phyloP scores from a whole-genome alignment of 192 early-diverging fungal species.

The Coemansia sp. region DNA sequence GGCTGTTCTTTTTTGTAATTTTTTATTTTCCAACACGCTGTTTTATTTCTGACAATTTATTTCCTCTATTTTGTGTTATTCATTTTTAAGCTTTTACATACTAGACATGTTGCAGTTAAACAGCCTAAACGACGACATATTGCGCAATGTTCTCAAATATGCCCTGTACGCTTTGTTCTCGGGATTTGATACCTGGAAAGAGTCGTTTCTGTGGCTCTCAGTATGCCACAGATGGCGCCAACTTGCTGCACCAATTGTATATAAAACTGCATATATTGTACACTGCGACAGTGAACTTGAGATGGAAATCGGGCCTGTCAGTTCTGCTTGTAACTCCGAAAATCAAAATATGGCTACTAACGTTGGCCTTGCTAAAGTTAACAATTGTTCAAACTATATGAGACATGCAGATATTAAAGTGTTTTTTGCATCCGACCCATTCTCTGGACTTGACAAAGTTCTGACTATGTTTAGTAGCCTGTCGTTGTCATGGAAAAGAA shows the following conservation, averaged over 20 bases:
- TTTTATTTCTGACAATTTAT: neutral
- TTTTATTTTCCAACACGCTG: neutral
- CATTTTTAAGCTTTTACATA: neutral
- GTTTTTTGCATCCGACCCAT: neutral
- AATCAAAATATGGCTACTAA: slow-evolving; percentile 1
- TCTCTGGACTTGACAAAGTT: neutral
- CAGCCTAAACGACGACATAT: slow-evolving; percentile 4
- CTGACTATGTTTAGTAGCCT: neutral
- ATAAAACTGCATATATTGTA: neutral
- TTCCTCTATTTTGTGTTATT: neutral
- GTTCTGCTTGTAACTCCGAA: neutral
- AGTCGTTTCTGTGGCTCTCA: neutral
- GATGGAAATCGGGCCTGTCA: neutral
- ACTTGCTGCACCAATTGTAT: slow-evolving; percentile 5
- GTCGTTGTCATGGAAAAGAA: neutral
- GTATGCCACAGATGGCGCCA: slow-evolving; percentile 14
- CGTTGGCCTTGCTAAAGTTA: neutral
- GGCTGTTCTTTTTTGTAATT: neutral
- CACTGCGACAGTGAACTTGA: neutral
- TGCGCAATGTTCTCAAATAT: slow-evolving; percentile 1
- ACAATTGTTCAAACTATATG: neutral
- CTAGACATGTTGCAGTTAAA: neutral
- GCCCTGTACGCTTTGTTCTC: neutral
- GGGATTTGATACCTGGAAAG: slow-evolving; percentile 8
- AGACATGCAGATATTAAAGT: slow-evolving; percentile 2